Evolutionary conservation across 495 filamentous ascomycete genomes (phyloP).

Genomic region (Talaromyces liani): DNA sequence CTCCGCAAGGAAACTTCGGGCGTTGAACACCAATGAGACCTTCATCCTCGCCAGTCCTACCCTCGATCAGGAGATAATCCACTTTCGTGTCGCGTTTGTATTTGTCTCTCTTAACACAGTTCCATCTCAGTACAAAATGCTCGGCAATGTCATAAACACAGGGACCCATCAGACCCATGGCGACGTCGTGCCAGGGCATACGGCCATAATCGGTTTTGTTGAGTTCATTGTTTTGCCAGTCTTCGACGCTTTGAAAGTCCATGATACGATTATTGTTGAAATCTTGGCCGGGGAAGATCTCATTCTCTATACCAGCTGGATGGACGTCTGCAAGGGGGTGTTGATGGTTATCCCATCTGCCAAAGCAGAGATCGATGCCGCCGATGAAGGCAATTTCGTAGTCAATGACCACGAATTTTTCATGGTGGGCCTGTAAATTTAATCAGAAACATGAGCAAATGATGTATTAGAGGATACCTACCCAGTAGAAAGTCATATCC

Average conservation of each 20-base stretch:
- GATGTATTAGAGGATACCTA: constrained; percentile 17
- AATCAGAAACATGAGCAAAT: constrained; percentile 7
- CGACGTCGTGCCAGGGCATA: constrained; percentile 97
- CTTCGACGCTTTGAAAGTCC: constrained; percentile 85
- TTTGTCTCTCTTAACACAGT: constrained; percentile 94
- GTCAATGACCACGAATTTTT: constrained; percentile 93
- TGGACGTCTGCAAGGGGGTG: constrained; percentile 84
- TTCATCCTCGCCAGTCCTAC: constrained; percentile 72
- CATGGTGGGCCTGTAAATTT: constrained; percentile 66
- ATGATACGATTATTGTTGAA: constrained; percentile 94
- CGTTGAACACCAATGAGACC: constrained; percentile 81
- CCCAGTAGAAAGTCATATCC: constrained; percentile 97
- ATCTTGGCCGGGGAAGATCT: constrained; percentile 92
- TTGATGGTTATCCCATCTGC: constrained; percentile 82
- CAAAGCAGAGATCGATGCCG: constrained; percentile 93
- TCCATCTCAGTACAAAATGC: constrained; percentile 94
- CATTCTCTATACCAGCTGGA: constrained; percentile 69
- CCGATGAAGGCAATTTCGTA: constrained; percentile 86
- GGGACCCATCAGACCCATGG: constrained; percentile 82
- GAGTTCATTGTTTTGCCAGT: constrained; percentile 92
- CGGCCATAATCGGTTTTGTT: constrained; percentile 85
- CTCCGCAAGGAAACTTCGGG: constrained; percentile 77
- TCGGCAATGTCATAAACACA: constrained; percentile 93
- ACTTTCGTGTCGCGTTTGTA: constrained; percentile 79
- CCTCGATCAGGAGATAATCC: constrained; percentile 77